phyloP scores from a whole-genome alignment of 2,329 filamentous ascomycete genomes.

The Alternaria solani region DNA sequence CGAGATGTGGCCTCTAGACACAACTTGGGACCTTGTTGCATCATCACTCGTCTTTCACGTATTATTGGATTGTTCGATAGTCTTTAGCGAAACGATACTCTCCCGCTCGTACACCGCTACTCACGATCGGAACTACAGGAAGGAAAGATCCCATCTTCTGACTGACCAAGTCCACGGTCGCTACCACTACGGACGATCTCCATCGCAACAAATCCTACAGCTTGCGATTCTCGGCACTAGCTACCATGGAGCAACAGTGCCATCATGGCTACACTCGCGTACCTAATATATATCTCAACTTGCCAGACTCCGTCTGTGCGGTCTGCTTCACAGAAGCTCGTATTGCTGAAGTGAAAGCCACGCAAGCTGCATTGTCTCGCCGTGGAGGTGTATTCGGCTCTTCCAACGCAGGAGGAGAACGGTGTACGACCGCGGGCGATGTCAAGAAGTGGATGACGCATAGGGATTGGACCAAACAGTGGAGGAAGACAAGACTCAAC shows the following conservation, averaged over 20 bases:
- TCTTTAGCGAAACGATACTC: background rate
- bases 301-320: constrained; percentile 6
- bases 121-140: background rate
- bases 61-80: background rate
- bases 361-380: constrained; percentile 9
- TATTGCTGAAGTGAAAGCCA: constrained; percentile 15
- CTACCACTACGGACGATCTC: background rate
- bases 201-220: background rate
- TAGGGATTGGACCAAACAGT: constrained; percentile 1
- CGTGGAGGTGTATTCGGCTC: constrained; percentile 24
- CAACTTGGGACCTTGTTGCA: background rate
- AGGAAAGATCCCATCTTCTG: background rate
- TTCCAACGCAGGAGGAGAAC: background rate
- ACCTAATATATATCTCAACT: background rate
- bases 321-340: constrained; percentile 13
- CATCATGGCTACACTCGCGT: constrained; percentile 1
- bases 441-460: background rate
- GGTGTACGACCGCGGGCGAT: background rate
- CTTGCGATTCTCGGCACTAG: background rate
- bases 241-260: background rate
- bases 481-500: constrained; percentile 12
- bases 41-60: background rate
- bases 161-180: background rate
- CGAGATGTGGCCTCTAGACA: background rate
- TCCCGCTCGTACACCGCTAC: background rate